Base-by-base conservation (phyloP, 2,329 filamentous ascomycete species). In the Colletotrichum higginsianum region DNA sequence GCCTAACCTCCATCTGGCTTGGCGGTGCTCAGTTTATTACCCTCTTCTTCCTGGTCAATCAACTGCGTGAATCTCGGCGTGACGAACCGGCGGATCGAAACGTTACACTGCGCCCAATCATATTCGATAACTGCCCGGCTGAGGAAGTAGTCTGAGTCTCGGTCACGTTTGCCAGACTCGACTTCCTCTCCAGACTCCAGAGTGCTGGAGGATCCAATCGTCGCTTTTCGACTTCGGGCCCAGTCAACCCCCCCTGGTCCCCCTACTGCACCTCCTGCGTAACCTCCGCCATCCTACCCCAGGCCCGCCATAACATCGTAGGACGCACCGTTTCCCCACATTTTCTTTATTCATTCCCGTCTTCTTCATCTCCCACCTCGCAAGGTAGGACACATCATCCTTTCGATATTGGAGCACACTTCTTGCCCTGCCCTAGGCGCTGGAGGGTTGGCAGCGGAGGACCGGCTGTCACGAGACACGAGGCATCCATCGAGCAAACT, bases 321-420 rank as follows among this genome's bases (percentile, higher is more conserved):
- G 69, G 53, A 49, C 65, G 56, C 69, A 64, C 44, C 21, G 42
- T 53, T 68, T 60, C 69, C 69, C 69, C 69, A 72, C 67, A 73
- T 61, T 61, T 46, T 35, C 64, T 67, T 62, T 63, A 58, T 67
- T 50, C 57, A 58, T 62, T 73, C 56, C 57, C 61, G 61, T 52
- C 21, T 61, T 40, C 50, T 60, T 65, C 66, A 58, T 69, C 55
- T 65, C 66, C 40, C 40, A 57, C 18, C 40, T 62, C 63, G 64
- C 50, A 52, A 62, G 55, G 60, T 70, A 65, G 55, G 40, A 23
- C 42, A 53, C 46, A 35, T 38, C 6, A 66, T 58, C 42, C 58
- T 57, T 65, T 66, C 52, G 61, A 60, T 49, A 53, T 50, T 57
- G 35, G 56, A 60, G 56, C 66, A 63, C 55, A 65, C 52, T 60